Evolutionary conservation across 73 alveolate genomes (phyloP).

Genomic region (Paramecium biaurelia): DNA sequence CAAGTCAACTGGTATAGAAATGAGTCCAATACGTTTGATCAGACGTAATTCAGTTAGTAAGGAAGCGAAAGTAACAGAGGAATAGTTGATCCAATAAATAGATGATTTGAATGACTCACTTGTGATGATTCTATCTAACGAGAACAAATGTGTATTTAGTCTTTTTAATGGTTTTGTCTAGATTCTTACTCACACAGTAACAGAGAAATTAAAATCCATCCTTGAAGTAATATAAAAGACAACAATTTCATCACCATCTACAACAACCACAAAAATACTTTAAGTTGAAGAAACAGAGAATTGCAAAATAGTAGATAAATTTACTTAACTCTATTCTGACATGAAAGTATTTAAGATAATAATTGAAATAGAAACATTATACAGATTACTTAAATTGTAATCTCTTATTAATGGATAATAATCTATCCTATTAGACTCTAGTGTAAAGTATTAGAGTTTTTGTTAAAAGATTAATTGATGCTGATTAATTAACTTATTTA

Average conservation of each 20-base stretch:
- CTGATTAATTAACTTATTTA: neutral
- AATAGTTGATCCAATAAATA: neutral
- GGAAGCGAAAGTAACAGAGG: neutral
- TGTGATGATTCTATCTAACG: neutral
- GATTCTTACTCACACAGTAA: neutral
- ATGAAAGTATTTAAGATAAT: neutral
- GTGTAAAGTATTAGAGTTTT: neutral
- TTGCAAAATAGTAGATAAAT: neutral
- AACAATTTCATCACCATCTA: neutral
- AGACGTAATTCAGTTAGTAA: neutral
- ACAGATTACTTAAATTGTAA: neutral
- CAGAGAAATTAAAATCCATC: neutral
- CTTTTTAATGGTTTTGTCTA: neutral
- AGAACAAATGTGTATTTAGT: neutral
- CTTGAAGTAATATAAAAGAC: neutral
- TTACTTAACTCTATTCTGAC: neutral
- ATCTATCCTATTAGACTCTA: neutral
- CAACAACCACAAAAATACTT: neutral
- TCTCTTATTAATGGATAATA: neutral
- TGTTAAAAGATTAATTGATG: neutral
- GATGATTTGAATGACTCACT: neutral
- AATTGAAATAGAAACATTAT: neutral
- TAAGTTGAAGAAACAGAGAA: neutral
- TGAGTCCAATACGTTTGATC: neutral
- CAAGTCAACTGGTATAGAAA: slow-evolving; percentile 3